Conservation (phyloP, 257 asterid genomes). For the Salvia miltiorrhiza region DNA sequence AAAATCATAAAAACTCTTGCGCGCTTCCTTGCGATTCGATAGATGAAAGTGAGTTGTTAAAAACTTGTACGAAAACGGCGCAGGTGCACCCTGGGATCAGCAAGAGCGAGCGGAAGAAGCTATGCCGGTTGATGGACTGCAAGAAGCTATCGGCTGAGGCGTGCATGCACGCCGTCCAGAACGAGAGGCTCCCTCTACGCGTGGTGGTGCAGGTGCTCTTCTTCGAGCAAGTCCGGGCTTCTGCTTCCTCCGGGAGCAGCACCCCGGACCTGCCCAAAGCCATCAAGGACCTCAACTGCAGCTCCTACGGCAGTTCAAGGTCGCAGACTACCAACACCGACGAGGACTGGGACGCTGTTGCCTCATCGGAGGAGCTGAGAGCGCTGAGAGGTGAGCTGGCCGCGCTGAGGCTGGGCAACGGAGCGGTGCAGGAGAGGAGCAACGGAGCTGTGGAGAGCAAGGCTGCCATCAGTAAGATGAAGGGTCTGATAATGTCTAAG, state of each 20-base stretch:
- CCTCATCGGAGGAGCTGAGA: slow-evolving; percentile 82
- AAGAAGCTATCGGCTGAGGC: slow-evolving; percentile 88
- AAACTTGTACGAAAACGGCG: background rate
- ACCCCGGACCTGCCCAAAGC: slow-evolving; percentile 91
- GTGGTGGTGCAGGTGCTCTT: slow-evolving; percentile 89
- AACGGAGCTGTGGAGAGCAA: slow-evolving; percentile 28
- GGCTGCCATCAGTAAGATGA: slow-evolving; percentile 62
- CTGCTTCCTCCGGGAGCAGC: slow-evolving; percentile 94
- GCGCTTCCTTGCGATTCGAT: too few relatives aligned
- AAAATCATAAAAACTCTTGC: too few relatives aligned
- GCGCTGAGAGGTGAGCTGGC: slow-evolving; percentile 84
- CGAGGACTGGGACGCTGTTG: slow-evolving; percentile 97
- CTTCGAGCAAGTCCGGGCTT: slow-evolving; percentile 89
- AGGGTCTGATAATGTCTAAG: slow-evolving; percentile 65
- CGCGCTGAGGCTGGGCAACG: slow-evolving; percentile 65
- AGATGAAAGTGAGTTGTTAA: too few relatives aligned
- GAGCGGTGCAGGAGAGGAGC: slow-evolving; percentile 35
- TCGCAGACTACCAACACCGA: slow-evolving; percentile 70
- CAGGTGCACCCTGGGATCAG: slow-evolving; percentile 86
- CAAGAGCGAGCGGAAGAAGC: slow-evolving; percentile 79
- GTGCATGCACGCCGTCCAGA: slow-evolving; percentile 93
- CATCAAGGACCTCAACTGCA: slow-evolving; percentile 65
- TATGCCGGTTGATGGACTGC: slow-evolving; percentile 88
- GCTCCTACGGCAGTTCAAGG: slow-evolving; percentile 75
- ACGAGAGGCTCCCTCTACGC: slow-evolving; percentile 85